A percentile compares a stretch with the other conserved stretches of the same genome.
phyloP scores from a whole-genome alignment of 2,329 filamentous ascomycete species.

The Magnaporthiopsis rhizophila region DNA sequence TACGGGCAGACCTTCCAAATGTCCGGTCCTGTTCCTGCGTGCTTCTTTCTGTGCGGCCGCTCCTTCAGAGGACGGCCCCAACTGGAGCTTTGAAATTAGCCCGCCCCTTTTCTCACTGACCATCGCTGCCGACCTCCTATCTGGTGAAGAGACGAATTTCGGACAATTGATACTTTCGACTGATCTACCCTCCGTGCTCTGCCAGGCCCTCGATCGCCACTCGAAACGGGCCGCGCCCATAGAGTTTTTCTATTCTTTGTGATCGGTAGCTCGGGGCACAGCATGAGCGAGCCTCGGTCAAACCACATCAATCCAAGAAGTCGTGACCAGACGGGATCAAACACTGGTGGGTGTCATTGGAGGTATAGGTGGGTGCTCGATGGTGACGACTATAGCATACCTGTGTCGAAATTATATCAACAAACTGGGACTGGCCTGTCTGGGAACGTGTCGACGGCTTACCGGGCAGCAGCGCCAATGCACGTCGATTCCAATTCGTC shows the following conservation, averaged over 20 bases:
- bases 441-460: background rate
- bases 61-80: background rate
- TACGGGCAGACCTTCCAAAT: background rate
- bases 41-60: background rate
- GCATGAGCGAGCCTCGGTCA: background rate
- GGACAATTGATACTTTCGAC: background rate
- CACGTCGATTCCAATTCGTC: background rate
- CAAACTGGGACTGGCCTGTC: background rate
- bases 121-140: background rate
- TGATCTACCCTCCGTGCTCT: background rate
- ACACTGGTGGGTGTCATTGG: background rate
- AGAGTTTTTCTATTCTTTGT: background rate
- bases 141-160: background rate
- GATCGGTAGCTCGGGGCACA: background rate
- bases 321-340: background rate
- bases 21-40: background rate
- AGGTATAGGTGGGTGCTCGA: background rate
- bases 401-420: background rate
- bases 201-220: background rate
- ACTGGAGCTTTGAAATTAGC: background rate
- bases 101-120: background rate
- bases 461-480: no score
- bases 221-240: background rate
- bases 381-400: background rate
- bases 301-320: background rate